Percentiles rank a stretch among this genome's conserved stretches.
Conservation (phyloP, 306 rosid genomes). For the Nissolia schottii region DNA sequence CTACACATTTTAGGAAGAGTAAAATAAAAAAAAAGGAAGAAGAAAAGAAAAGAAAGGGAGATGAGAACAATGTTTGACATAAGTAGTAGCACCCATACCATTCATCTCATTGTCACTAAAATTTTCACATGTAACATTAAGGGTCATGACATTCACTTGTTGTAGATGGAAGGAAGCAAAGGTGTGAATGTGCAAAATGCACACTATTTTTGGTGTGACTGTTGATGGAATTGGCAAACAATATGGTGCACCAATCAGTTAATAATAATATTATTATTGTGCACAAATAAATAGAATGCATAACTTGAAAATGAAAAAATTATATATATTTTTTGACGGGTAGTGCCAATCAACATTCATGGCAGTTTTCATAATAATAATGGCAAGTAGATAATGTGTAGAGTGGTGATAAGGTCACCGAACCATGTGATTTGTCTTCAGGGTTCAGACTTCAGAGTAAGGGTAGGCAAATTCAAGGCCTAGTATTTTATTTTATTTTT, state of each 20-base stretch:
- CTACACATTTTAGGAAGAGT: not conserved
- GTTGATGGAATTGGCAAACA: slow-evolving; percentile 9
- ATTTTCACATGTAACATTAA: not conserved
- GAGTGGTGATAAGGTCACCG: not conserved
- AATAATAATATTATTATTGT: not conserved
- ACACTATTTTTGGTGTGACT: not conserved
- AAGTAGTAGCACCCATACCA: not conserved
- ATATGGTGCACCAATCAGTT: not conserved
- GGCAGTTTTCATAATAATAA: slow-evolving; percentile 4
- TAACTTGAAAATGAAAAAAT: not conserved
- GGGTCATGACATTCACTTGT: not conserved
- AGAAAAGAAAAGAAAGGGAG: not conserved
- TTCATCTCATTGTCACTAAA: not conserved
- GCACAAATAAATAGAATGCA: not conserved
- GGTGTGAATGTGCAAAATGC: slow-evolving; percentile 15
- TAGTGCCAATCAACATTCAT: not conserved
- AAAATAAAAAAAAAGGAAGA: not conserved
- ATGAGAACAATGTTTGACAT: not conserved
- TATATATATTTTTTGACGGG: not conserved
- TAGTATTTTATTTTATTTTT: too few relatives aligned
- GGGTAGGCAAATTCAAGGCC: not conserved
- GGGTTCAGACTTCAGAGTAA: not conserved
- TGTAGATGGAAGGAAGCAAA: not conserved
- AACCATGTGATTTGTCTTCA: slow-evolving; percentile 13
- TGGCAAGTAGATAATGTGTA: slow-evolving; percentile 3